These are phyloP conservation scores for Paramecium biaurelia DNA, from an alignment of 73 alveolate species.

Conservation along the genomic window DNA sequence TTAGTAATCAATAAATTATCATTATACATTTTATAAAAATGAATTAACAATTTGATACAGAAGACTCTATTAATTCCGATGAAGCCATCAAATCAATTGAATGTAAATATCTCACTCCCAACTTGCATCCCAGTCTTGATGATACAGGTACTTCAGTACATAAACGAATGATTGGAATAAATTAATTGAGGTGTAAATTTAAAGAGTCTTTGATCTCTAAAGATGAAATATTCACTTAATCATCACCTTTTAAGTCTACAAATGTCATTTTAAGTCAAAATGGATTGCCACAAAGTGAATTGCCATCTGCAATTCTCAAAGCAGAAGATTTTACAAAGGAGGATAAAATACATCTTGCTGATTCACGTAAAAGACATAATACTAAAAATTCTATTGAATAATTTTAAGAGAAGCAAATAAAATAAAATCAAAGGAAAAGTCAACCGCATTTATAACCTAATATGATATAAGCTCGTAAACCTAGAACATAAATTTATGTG, in stretches of 20 bases:
- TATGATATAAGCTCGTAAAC: not conserved
- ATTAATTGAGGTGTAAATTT: not conserved
- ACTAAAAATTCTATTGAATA: not conserved
- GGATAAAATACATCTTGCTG: not conserved
- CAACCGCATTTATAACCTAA: not conserved
- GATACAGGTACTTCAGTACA: not conserved
- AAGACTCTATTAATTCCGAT: conserved; percentile 9
- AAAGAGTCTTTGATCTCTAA: not conserved
- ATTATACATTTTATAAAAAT: not conserved
- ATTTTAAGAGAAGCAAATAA: not conserved
- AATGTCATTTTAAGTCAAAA: not conserved
- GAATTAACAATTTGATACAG: conserved; percentile 5
- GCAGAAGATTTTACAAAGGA: not conserved
- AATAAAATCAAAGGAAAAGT: not conserved
- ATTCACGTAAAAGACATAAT: not conserved
- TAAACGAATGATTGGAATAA: not conserved
- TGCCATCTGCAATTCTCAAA: not conserved
- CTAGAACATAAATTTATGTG: not conserved
- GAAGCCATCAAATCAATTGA: not conserved
- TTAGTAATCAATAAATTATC: not conserved
- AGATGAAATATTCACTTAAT: not conserved
- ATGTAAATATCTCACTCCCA: conserved; percentile 15
- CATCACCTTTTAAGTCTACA: not conserved
- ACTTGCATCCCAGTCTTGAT: not conserved
- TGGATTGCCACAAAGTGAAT: not conserved